Conservation (phyloP, 768 basidiomycete species). For the Pleurotus ostreatus region DNA sequence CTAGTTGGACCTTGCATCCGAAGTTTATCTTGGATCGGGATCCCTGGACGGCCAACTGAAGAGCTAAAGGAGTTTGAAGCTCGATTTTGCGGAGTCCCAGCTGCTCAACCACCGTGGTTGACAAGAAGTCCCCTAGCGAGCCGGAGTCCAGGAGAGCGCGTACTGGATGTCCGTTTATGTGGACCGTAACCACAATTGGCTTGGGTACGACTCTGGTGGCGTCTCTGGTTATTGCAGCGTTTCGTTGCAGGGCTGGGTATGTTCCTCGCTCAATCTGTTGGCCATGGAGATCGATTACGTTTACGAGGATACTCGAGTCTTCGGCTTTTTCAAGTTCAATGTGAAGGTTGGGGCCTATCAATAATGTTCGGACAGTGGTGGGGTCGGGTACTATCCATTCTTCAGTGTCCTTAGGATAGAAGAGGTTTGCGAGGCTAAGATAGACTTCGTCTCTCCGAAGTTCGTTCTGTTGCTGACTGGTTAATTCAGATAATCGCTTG, state of each 20-base stretch:
- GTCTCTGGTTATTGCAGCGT: conserved; percentile 9
- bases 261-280: background rate
- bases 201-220: conserved; percentile 18
- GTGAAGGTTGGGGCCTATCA: background rate
- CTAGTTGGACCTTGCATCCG: conserved; percentile 17
- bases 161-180: conserved; percentile 25
- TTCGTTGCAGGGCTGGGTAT: conserved; percentile 7
- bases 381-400: background rate
- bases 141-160: conserved; percentile 32
- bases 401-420: background rate
- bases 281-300: background rate
- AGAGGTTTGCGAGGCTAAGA: background rate
- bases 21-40: conserved; percentile 30
- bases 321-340: background rate
- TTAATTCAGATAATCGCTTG: background rate
- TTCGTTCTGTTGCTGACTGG: background rate
- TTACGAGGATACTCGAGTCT: background rate
- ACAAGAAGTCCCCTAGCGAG: conserved; percentile 34
- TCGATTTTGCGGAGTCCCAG: conserved; percentile 19
- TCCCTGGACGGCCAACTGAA: conserved; percentile 35
- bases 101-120: conserved; percentile 29
- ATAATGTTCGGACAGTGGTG: background rate
- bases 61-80: conserved; percentile 26
- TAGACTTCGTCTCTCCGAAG: background rate
- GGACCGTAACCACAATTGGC: conserved; percentile 24